These are phyloP conservation scores for Suaeda aralocaspica DNA, from an alignment of 148 eudicot species.

Conservation along the genomic window DNA sequence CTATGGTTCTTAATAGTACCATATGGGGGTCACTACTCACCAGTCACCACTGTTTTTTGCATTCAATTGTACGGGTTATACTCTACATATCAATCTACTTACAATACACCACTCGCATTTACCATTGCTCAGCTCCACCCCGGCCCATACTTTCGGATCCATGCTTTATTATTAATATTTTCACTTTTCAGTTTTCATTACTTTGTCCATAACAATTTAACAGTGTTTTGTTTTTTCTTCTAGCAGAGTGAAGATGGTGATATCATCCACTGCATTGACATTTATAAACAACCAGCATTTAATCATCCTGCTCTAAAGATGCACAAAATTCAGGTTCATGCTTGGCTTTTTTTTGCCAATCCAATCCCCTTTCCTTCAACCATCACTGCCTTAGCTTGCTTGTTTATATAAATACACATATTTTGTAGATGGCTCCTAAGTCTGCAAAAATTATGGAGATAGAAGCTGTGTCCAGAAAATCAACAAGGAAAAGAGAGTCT, in stretches of 20 bases:
- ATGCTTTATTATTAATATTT: no score
- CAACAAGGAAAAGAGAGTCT: neutral
- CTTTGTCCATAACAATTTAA: no score
- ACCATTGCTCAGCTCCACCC: no score
- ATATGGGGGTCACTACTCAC: no score
- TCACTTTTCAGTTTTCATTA: no score
- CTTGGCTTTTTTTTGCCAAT: neutral
- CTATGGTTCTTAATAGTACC: no score
- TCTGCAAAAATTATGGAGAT: slow-evolving; percentile 6
- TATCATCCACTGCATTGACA: slow-evolving; percentile 24
- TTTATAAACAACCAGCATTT: slow-evolving; percentile 27
- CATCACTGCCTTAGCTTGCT: neutral
- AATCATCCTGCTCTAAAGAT: slow-evolving; percentile 24
- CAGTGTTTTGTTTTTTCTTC: no score
- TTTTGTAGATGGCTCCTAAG: slow-evolving; percentile 23
- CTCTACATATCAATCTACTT: no score
- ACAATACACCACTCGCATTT: no score
- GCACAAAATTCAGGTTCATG: slow-evolving; percentile 27
- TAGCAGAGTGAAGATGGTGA: slow-evolving; percentile 32
- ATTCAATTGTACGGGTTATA: no score
- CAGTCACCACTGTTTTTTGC: no score
- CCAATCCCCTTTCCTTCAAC: neutral
- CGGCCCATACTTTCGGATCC: no score
- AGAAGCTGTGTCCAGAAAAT: slow-evolving; percentile 7
- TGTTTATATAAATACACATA: neutral